Percentiles rank a stretch among this genome's conserved stretches.
Conservation (phyloP, 1,284 basidiomycete genomes). For the Cutaneotrichosporon daszewskae region DNA sequence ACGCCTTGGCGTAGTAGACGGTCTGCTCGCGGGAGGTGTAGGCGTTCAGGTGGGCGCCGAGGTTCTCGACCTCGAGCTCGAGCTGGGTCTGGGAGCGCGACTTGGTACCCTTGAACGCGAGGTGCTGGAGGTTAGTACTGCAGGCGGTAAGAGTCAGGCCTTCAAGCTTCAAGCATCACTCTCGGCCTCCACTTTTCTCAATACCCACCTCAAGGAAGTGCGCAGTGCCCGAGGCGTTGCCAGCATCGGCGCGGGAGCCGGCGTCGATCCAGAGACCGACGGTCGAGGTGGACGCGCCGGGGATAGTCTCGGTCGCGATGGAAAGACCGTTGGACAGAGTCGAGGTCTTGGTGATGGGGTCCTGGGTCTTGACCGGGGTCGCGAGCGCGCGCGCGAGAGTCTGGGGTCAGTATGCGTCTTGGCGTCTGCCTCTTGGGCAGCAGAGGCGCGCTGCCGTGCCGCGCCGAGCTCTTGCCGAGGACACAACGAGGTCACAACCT, state of each 20-base stretch:
- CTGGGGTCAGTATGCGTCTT: slow-evolving; percentile 12
- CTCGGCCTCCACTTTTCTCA: neutral
- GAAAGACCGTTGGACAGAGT: slow-evolving; percentile 87
- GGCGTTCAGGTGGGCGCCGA: slow-evolving; percentile 95
- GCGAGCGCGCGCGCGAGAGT: slow-evolving; percentile 39
- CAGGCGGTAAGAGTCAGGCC: neutral
- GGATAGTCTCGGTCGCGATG: slow-evolving; percentile 85
- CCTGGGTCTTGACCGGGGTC: slow-evolving; percentile 52
- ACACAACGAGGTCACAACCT: too few species aligned
- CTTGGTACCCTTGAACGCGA: slow-evolving; percentile 72
- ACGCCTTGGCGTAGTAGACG: slow-evolving; percentile 98
- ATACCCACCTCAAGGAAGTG: slow-evolving; percentile 88
- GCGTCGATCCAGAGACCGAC: slow-evolving; percentile 99
- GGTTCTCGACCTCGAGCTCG: slow-evolving; percentile 96
- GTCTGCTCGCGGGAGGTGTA: slow-evolving; percentile 99
- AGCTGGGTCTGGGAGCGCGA: slow-evolving; percentile 84
- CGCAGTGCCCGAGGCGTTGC: slow-evolving; percentile 89
- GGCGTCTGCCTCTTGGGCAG: neutral
- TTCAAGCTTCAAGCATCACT: too few species aligned
- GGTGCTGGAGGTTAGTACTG: slow-evolving; percentile 29
- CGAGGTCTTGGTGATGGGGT: slow-evolving; percentile 77
- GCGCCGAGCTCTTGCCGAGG: too few species aligned
- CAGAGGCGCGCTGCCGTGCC: too few species aligned
- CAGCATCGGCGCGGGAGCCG: slow-evolving; percentile 91
- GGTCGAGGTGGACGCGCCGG: slow-evolving; percentile 93